Base-by-base conservation (phyloP, 768 basidiomycete species). In the Mycena polygramma region DNA sequence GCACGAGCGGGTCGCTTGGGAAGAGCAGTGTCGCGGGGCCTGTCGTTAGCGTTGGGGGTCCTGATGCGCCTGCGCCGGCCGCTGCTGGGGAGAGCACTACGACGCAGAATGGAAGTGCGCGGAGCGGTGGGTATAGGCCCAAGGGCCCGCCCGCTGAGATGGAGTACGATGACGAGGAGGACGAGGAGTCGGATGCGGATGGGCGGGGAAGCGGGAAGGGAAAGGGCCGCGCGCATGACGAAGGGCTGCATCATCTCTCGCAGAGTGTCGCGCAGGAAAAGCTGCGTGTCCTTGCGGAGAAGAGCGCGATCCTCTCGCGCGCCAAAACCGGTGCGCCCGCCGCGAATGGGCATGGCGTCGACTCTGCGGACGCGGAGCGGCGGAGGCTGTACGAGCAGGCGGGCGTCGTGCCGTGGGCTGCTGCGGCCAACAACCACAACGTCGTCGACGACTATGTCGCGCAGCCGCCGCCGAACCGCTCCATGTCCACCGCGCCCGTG, bases 231-330 rank as follows among this genome's bases (percentile, higher is more conserved):
- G 48, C 64, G 45, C 48, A 19, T 3, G 78, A 79, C 17, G 76
- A 73, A 54, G 81, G 78, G 26, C 83, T 92, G 36, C n/a, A n/a
- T n/a, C 85, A 88, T 73, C 79, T 93, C 24, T 90, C 92, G 30
- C 85, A 84, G 78, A 92, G 91, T 58, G 85, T 91, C 39, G 93
- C 92, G 15, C 89, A 93, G 74, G 88, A 91, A 80, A 89, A 84
- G 79, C 75, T 94, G 67, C 88, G 85, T 54, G 87, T 88, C 1
- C 79, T 93, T 4, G 88, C 87, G 45, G 81, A 86, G 58, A 83
- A 86, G 15, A 83, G 86, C 53, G 81, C 82, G n/a, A n/a, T n/a
- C 39, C 61, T 66, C 14, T 72, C 70, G 9, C 63, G 68, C 24
- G 61, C 63, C 26, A 69, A 69, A 55, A 26, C 55, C 24, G 59